Conservation (phyloP, 108 stramenopile species). For the Bacterosira constricta region DNA sequence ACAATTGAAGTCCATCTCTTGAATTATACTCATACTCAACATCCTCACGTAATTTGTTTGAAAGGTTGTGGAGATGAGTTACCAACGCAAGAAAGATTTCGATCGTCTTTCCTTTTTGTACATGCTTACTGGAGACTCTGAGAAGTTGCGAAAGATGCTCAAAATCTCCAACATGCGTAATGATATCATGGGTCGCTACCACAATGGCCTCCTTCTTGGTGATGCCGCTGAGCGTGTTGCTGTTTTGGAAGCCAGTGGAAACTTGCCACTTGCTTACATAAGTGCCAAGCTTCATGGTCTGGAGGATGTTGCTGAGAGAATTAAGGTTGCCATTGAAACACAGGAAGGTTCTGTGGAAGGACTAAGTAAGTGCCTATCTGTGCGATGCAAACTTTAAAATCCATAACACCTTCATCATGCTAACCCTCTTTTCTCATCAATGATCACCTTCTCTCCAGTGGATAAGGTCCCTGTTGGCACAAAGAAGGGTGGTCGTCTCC, state of each 20-base stretch:
- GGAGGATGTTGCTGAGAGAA: constrained; percentile 89
- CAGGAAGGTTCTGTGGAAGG: constrained; percentile 80
- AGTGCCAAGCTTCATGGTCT: constrained; percentile 92
- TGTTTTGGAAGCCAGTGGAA: constrained; percentile 94
- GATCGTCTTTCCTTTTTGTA: constrained; percentile 97
- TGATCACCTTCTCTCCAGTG: constrained; percentile 21
- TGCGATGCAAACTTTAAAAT: background rate
- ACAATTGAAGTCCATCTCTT: background rate
- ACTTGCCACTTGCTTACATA: constrained; percentile 93
- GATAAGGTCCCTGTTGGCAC: constrained; percentile 64
- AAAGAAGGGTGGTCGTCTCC: constrained; percentile 61
- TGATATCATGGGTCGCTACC: constrained; percentile 97
- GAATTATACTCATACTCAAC: background rate
- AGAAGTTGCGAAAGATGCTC: constrained; percentile 97
- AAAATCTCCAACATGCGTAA: constrained; percentile 96
- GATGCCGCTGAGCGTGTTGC: constrained; percentile 93
- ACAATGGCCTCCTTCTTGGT: constrained; percentile 96
- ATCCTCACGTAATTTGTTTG: too few relatives aligned
- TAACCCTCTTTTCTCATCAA: too few relatives aligned
- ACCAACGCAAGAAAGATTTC: constrained; percentile 97
- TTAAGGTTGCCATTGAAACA: constrained; percentile 91
- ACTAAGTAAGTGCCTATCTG: constrained; percentile 35
- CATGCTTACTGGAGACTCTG: constrained; percentile 92
- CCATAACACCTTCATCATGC: background rate
- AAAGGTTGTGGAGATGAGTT: constrained; percentile 98